phyloP scores from a whole-genome alignment of 441 rosid genomes.

The Euphorbia celastroides region DNA sequence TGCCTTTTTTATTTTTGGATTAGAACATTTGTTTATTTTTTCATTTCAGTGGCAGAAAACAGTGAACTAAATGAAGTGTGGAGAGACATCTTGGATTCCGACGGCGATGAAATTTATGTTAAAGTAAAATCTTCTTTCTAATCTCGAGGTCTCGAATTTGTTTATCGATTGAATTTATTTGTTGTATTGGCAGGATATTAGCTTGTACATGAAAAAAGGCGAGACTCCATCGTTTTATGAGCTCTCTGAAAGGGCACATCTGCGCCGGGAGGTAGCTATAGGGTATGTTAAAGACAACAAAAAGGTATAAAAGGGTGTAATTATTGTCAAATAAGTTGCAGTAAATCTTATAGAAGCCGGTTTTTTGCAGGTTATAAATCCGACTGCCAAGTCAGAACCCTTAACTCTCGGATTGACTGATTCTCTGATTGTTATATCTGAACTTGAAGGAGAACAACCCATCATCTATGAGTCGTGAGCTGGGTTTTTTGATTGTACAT shows the following conservation, averaged over 20 bases:
- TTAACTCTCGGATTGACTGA: constrained; percentile 52
- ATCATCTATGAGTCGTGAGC: constrained; percentile 20
- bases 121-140: constrained; percentile 41
- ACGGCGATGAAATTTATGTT: constrained; percentile 92
- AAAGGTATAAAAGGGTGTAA: constrained; percentile 35
- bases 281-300: constrained; percentile 74
- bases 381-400: constrained; percentile 59
- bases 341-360: constrained; percentile 12
- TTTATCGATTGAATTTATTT: not conserved
- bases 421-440: constrained; percentile 82
- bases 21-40: constrained; percentile 10
- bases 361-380: constrained; percentile 72
- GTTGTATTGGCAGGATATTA: constrained; percentile 48
- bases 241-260: constrained; percentile 73
- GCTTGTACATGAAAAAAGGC: constrained; percentile 74
- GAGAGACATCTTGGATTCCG: constrained; percentile 90
- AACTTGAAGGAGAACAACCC: constrained; percentile 85
- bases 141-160: not conserved
- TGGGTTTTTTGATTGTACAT: not conserved
- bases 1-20: too few relatives aligned
- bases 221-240: constrained; percentile 83
- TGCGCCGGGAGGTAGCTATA: constrained; percentile 83
- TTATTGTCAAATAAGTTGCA: not conserved
- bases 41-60: constrained; percentile 68
- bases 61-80: constrained; percentile 83